These are phyloP conservation scores for Byssoonygena ceratinophila DNA, from an alignment of 2,329 filamentous ascomycete genomes.

Conservation along the genomic window DNA sequence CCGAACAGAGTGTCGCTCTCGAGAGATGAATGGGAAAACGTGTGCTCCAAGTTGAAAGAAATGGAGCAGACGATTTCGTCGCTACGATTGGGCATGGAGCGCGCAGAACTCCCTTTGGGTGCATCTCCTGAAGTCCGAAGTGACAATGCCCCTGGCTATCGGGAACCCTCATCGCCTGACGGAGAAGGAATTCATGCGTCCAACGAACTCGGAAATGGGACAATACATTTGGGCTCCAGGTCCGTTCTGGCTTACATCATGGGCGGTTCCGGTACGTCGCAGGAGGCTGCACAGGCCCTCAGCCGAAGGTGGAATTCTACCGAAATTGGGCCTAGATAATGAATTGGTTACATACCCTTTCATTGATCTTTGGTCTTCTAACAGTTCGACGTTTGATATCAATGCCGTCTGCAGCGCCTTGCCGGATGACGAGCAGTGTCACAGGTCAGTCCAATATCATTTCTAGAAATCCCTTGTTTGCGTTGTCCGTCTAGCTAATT, in stretches of 20 bases:
- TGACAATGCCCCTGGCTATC: constrained; percentile 2
- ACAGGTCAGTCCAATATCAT: constrained; percentile 32
- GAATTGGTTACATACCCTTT: constrained; percentile 56
- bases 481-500: background rate
- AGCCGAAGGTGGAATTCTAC: constrained; percentile 52
- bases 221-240: constrained; percentile 51
- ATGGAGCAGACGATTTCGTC: constrained; percentile 35
- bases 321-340: constrained; percentile 53
- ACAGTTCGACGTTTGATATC: constrained; percentile 48
- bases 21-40: constrained; percentile 37
- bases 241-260: constrained; percentile 53
- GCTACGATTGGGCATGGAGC: constrained; percentile 33
- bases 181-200: constrained; percentile 50
- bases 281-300: constrained; percentile 41
- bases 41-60: constrained; percentile 33
- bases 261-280: constrained; percentile 41
- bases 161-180: constrained; percentile 10
- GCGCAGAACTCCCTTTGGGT: constrained; percentile 25
- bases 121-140: constrained; percentile 10
- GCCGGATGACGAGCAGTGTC: constrained; percentile 48
- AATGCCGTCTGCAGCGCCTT: constrained; percentile 50
- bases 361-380: constrained; percentile 54
- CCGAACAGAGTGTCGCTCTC: constrained; percentile 28
- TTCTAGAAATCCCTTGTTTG: background rate
- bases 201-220: constrained; percentile 50